Evolutionary conservation across 345 rosid genomes (phyloP), one percentile per base, ranked within the genome.

Genomic region (Triadica sebifera): DNA sequence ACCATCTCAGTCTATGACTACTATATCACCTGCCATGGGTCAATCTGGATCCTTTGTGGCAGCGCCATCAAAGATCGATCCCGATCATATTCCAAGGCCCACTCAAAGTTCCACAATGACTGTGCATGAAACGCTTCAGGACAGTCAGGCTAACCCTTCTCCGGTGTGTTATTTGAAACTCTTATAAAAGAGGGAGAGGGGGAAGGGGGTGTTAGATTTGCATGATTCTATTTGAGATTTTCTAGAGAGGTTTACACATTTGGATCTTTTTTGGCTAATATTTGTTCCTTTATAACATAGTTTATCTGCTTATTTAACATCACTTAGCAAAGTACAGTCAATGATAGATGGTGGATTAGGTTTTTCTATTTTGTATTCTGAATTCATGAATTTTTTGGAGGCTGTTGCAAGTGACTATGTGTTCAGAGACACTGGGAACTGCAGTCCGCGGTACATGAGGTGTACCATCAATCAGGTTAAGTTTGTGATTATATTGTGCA

Each of bases 41-140:
- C 91, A 90, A 79, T 70, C 91, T 77, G 96, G 94, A 72, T 83
- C 82, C 49, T 74, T 96, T 72, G 61, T 67, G 57, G 80, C 95
- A 58, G 89, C 88, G 72, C 67, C 89, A 56, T 87, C 97, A 46
- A 88, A 86, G 84, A 91, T 93, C 67, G 96, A 93, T 81, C 90
- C 91, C 74, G 88, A 83, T 80, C 93, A 91, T 81, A 87, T 91
- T 79, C 98, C 98, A 47, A 83, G 95, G 79, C 97, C 98, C n/a
- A 50, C 47, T 19, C 72, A 69, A 20, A 67, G 61, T 13, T 72
- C 77, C 46, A 24, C 73, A n/a, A 62, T 68, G 38, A 53, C 67
- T 12, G 4, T 73, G 25, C 50, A 78, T 73, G 77, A 78, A 37
- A 78, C 77, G 15, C 43, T 65, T 8, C 73, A 59, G 17, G 51